These are phyloP conservation scores for Aspergillus mulundensis DNA, from an alignment of 495 filamentous ascomycete genomes.

Conservation along the genomic window DNA sequence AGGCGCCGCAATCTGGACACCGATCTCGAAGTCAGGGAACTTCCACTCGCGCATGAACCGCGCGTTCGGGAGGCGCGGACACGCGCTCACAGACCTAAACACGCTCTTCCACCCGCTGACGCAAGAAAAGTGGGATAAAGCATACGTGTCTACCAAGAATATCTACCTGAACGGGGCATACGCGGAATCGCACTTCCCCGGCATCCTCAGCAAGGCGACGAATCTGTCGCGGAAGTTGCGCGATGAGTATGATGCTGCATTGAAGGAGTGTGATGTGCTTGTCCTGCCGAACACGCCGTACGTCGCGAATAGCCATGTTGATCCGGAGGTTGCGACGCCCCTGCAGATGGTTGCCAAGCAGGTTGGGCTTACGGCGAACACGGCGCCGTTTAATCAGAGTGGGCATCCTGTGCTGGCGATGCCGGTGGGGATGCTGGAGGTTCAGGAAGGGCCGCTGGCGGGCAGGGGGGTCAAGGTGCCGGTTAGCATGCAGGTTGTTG, in stretches of 20 bases:
- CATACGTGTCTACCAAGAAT: neutral
- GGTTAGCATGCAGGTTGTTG: constrained; percentile 48
- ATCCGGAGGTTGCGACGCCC: neutral
- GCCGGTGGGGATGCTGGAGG: constrained; percentile 5
- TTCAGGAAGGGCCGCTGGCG: neutral
- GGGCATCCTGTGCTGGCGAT: constrained; percentile 10
- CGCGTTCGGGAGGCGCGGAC: neutral
- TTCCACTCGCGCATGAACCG: neutral
- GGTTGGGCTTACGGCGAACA: constrained; percentile 7
- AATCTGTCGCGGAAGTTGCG: constrained; percentile 28
- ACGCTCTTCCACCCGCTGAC: neutral
- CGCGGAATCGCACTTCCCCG: neutral
- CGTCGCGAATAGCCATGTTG: neutral
- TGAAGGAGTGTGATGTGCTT: neutral
- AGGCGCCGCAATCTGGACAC: neutral
- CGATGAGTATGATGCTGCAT: constrained; percentile 32
- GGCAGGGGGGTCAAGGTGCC: constrained; percentile 37
- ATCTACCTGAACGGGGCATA: constrained; percentile 7
- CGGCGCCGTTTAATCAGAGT: neutral
- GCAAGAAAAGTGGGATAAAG: neutral
- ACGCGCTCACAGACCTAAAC: constrained; percentile 1
- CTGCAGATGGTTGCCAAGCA: neutral
- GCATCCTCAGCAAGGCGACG: constrained; percentile 19
- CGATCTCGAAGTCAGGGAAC: neutral
- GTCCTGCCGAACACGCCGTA: constrained; percentile 3